These are phyloP conservation scores for Solanum chacoense DNA, from an alignment of 305 asterid genomes.

Conservation along the genomic window DNA sequence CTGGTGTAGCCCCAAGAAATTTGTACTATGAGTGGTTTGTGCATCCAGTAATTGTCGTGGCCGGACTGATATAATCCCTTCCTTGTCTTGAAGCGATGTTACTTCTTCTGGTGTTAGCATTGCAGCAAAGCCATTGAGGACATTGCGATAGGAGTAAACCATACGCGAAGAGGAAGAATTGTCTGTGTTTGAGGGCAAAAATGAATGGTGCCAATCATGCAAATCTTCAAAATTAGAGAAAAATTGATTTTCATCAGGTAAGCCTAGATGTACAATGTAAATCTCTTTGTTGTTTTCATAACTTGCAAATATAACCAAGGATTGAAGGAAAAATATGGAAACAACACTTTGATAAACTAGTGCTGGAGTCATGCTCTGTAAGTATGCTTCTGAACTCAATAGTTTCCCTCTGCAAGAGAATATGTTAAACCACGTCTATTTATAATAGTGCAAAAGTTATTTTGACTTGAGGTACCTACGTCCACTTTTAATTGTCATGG, in stretches of 20 bases:
- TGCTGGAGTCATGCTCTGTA: not conserved
- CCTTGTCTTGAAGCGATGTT: slow-evolving; percentile 15
- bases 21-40: slow-evolving; percentile 40
- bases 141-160: not conserved
- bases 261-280: not conserved
- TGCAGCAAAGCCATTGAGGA: slow-evolving; percentile 8
- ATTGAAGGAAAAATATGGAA: not conserved
- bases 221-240: not conserved
- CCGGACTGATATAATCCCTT: slow-evolving; percentile 23
- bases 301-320: not conserved
- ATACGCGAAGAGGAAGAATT: not conserved
- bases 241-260: not conserved
- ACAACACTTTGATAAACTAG: not conserved
- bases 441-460: not conserved
- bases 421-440: not conserved
- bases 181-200: not conserved
- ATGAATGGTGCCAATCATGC: not conserved
- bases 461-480: not conserved
- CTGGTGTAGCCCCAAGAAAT: slow-evolving; percentile 36
- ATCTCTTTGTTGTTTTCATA: not conserved
- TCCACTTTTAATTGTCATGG: not conserved
- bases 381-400: not conserved
- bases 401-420: not conserved
- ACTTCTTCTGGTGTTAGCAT: slow-evolving; percentile 23
- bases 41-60: slow-evolving; percentile 14